These are phyloP conservation scores for Fragaria nilgerrensis DNA, from an alignment of 306 rosid species.

Conservation along the genomic window DNA sequence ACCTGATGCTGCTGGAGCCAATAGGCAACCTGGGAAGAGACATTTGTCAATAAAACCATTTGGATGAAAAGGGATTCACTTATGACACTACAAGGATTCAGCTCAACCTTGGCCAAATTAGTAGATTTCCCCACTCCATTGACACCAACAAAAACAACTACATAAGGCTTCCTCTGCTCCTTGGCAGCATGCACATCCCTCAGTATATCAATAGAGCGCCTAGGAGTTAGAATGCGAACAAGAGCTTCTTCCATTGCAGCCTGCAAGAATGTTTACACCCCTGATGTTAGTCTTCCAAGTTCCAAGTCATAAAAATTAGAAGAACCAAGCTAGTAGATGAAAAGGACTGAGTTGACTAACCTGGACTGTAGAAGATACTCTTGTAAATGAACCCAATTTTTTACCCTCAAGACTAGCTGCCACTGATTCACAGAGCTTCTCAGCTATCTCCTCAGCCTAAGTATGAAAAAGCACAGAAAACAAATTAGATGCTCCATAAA, in stretches of 20 bases:
- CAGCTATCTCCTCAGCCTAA: constrained; percentile 98
- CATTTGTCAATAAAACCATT: constrained; percentile 17
- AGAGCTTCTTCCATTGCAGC: constrained; percentile 98
- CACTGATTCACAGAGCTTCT: constrained; percentile 97
- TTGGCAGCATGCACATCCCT: constrained; percentile 94
- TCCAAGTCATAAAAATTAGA: neutral
- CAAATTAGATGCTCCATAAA: constrained; percentile 18
- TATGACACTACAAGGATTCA: constrained; percentile 7
- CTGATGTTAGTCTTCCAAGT: constrained; percentile 14
- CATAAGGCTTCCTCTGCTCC: constrained; percentile 94
- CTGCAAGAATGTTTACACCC: constrained; percentile 37
- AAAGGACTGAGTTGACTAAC: constrained; percentile 34
- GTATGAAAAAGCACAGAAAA: constrained; percentile 27
- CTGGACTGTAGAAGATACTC: constrained; percentile 97
- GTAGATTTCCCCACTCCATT: constrained; percentile 99
- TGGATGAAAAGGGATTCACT: constrained; percentile 20
- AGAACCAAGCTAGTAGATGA: neutral
- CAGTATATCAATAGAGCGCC: constrained; percentile 87
- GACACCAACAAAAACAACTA: constrained; percentile 96
- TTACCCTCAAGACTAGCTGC: constrained; percentile 98
- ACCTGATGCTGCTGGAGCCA: constrained; percentile 88
- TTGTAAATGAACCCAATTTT: constrained; percentile 87
- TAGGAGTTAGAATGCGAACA: constrained; percentile 87
- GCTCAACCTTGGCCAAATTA: constrained; percentile 85
- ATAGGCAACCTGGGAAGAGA: constrained; percentile 78